Evolutionary conservation across 129 eudicot species (phyloP), one percentile per base, ranked within the genome.

Genomic region (Artemisia argyi): DNA sequence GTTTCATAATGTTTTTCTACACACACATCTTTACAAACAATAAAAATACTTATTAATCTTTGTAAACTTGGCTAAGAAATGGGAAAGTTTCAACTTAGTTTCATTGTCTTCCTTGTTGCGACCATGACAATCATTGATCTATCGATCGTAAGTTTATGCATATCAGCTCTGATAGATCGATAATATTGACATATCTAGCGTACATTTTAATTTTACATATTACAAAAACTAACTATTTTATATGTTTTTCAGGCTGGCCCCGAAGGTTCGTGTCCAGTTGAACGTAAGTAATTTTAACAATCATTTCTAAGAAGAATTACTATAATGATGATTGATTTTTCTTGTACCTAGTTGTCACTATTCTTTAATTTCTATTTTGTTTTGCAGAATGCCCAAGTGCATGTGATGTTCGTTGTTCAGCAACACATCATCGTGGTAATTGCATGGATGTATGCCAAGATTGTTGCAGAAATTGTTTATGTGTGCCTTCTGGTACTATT

Each of bases 391-490:
- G 80, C 26, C 61, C 80, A 17, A 17, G 20, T 3, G 74, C 69
- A 26, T 76, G 80, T 61, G 10, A 61, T 4, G 61, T 59, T 48
- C 74, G 80, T 15, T 76, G 80, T 61, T 76, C 75, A 11, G 61
- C 51, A 68, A 76, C 80, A 26, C 61, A 55, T 35, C 74, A 76
- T 18, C 62, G 3, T 16, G n/a, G 26, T 9, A 32, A 58, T 6
- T 76, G 80, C 39, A 68, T 76, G 80, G 80, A 76, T 58, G 74
- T 76, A 46, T 76, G 80, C 26, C 0, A 11, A 60, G 74, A 76
- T 26, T 76, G 80, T 68, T 76, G 80, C 13, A n/a, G 74, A 8
- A 76, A 49, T 35, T 76, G 80, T 18, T 18, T 56, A 46, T 76
- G 80, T 59, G 80, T 76, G 46, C 75, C 80, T 68, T 76, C 80